A percentile compares a stretch with the other conserved stretches of the same genome.
phyloP scores from a whole-genome alignment of 306 rosid genomes.

The Acacia acuminata region DNA sequence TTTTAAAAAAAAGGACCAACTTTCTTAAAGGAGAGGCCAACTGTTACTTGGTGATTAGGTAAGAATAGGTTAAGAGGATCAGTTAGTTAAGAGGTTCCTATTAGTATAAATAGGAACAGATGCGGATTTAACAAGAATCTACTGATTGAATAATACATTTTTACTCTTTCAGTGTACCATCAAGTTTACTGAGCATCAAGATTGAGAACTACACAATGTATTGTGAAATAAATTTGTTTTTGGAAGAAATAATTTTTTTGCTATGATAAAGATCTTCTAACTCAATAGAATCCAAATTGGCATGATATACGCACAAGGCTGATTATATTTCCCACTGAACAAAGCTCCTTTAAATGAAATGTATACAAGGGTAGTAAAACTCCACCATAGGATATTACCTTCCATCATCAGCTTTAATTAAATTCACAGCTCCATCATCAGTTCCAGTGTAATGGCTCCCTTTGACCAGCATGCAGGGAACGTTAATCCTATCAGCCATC shows the following conservation, averaged over 20 bases:
- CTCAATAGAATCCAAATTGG: conserved; percentile 7
- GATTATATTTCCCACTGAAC: conserved; percentile 20
- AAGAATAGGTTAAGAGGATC: background rate
- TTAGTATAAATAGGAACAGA: background rate
- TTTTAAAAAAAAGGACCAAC: background rate
- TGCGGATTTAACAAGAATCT: background rate
- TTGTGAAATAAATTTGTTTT: conserved; percentile 23
- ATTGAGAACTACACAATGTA: conserved; percentile 10
- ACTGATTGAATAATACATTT: background rate
- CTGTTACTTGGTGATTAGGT: background rate
- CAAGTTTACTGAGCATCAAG: background rate
- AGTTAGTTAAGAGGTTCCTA: background rate
- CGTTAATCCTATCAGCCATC: conserved; percentile 88
- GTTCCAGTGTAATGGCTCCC: conserved; percentile 99
- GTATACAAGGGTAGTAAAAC: conserved; percentile 18
- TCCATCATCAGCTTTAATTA: conserved; percentile 85
- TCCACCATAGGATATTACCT: conserved; percentile 55
- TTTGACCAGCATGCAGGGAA: conserved; percentile 97
- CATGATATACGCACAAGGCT: conserved; percentile 29
- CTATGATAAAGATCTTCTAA: conserved; percentile 25
- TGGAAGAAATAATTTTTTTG: background rate
- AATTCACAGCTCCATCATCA: conserved; percentile 95
- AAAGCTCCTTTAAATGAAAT: conserved; percentile 20
- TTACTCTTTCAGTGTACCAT: background rate
- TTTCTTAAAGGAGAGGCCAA: background rate